These are phyloP conservation scores for Globisporangium splendens DNA, from an alignment of 352 stramenopile genomes.

Conservation along the genomic window DNA sequence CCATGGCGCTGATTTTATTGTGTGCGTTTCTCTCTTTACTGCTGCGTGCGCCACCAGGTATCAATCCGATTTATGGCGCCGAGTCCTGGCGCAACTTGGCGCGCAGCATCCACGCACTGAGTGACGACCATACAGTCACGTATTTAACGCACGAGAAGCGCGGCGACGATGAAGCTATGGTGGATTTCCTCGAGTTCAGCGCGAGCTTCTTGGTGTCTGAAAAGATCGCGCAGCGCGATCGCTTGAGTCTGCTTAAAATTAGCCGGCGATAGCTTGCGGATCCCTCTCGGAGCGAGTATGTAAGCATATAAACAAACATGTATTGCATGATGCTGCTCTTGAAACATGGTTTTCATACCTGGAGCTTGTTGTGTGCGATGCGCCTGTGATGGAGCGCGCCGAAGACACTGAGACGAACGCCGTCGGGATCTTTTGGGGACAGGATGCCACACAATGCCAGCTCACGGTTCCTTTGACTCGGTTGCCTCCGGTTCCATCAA, in stretches of 20 bases:
- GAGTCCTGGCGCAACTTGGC: constrained; percentile 79
- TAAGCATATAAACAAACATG: too few species aligned
- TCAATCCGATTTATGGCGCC: constrained; percentile 82
- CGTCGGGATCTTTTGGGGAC: constrained; percentile 34
- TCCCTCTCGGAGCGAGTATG: too few species aligned
- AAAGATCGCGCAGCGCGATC: constrained; percentile 33
- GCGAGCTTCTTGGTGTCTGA: constrained; percentile 31
- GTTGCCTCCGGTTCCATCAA: constrained; percentile 1
- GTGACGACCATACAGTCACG: constrained; percentile 44
- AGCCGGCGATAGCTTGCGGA: constrained; percentile 14
- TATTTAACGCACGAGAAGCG: constrained; percentile 70
- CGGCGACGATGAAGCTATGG: constrained; percentile 70
- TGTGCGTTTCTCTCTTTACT: neutral
- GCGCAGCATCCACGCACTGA: constrained; percentile 61
- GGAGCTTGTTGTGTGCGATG: neutral
- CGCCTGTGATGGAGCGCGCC: constrained; percentile 5
- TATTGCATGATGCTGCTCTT: too few species aligned
- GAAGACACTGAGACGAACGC: constrained; percentile 6
- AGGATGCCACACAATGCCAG: neutral
- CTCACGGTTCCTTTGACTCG: neutral
- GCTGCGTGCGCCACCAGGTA: constrained; percentile 23
- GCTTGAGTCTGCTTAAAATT: constrained; percentile 56
- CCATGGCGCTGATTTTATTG: neutral
- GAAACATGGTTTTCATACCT: too few species aligned
- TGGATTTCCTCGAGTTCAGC: constrained; percentile 59